These are phyloP conservation scores for Alnus rubra DNA, from an alignment of 306 rosid species.

Conservation along the genomic window DNA sequence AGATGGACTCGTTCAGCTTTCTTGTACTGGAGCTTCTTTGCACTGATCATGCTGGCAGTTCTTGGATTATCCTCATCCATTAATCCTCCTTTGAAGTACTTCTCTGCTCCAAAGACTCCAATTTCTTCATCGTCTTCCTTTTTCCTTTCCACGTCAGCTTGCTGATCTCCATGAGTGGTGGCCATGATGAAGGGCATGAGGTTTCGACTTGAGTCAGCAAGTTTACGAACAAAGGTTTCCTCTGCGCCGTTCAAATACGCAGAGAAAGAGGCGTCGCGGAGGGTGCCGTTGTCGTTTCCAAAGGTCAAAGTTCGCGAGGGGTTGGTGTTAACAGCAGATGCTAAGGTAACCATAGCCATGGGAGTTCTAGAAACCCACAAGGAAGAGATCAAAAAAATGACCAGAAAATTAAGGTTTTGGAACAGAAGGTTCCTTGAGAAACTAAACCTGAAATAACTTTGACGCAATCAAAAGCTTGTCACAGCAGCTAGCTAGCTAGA, in stretches of 20 bases:
- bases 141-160: constrained; percentile 25
- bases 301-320: constrained; percentile 38
- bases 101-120: constrained; percentile 82
- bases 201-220: constrained; percentile 39
- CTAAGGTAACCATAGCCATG: constrained; percentile 48
- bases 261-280: constrained; percentile 53
- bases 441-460: too few species aligned
- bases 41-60: constrained; percentile 24
- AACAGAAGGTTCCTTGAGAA: too few species aligned
- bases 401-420: too few species aligned
- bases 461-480: too few species aligned
- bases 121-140: constrained; percentile 79
- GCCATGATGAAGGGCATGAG: constrained; percentile 3
- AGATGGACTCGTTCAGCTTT: constrained; percentile 20
- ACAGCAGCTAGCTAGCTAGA: not conserved
- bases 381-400: constrained; percentile 5
- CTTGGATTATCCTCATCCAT: constrained; percentile 37
- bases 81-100: constrained; percentile 79
- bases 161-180: constrained; percentile 27
- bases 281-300: constrained; percentile 23
- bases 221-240: constrained; percentile 29
- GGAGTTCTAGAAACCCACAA: constrained; percentile 23
- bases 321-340: constrained; percentile 41
- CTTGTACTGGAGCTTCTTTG: constrained; percentile 35
- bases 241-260: constrained; percentile 46